A percentile compares a stretch with the other conserved stretches of the same genome.
These are phyloP conservation scores for Suillus paluster DNA, from an alignment of 768 basidiomycete genomes.

Conservation along the genomic window DNA sequence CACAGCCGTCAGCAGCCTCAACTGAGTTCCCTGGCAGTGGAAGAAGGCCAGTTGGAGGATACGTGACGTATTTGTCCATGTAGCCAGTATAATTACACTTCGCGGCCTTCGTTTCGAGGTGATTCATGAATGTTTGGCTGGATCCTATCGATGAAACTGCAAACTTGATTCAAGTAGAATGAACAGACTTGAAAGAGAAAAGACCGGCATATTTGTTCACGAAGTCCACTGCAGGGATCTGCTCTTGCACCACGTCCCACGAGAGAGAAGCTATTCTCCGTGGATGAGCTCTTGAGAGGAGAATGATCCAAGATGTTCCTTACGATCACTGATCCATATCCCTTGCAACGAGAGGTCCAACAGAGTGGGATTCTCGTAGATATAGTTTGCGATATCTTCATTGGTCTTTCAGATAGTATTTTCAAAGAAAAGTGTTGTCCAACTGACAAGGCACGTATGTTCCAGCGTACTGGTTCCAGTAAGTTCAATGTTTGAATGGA, in stretches of 20 bases:
- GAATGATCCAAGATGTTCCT: conserved; percentile 25
- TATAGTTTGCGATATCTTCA: conserved; percentile 75
- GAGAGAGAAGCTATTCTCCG: conserved; percentile 52
- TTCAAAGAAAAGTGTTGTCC: not conserved
- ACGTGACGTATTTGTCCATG: conserved; percentile 62
- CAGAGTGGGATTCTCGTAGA: conserved; percentile 58
- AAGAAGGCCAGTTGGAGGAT: conserved; percentile 66
- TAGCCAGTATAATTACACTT: conserved; percentile 71
- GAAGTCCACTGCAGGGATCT: conserved; percentile 76
- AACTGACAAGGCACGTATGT: conserved; percentile 63
- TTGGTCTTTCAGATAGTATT: not conserved
- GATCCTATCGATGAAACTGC: not conserved
- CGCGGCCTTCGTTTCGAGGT: conserved; percentile 56
- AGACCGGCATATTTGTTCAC: conserved; percentile 74
- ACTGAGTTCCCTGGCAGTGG: conserved; percentile 69
- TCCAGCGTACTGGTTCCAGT: conserved; percentile 63
- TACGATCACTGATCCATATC: conserved; percentile 76
- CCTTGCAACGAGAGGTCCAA: conserved; percentile 67
- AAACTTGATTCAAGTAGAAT: not conserved
- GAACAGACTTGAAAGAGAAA: conserved; percentile 70
- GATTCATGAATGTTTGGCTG: conserved; percentile 64
- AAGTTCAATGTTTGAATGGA: not conserved
- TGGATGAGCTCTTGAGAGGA: not conserved
- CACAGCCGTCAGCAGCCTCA: conserved; percentile 54
- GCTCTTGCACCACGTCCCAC: conserved; percentile 64